Conservation (phyloP, 176 grass and related monocot species). For the Pontederia crassipes region DNA sequence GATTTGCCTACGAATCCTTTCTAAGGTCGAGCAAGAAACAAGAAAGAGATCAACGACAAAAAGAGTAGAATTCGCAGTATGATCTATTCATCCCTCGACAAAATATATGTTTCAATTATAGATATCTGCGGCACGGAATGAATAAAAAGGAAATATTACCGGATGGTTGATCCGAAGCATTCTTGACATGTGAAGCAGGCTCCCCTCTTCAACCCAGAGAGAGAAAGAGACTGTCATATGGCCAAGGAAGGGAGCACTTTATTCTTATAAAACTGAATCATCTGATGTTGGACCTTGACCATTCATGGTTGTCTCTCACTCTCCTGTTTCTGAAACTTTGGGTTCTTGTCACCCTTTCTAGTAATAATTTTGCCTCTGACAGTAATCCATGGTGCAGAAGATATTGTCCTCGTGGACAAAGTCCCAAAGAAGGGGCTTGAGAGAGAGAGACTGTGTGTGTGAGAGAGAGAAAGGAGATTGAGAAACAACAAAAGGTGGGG, state of each 20-base stretch:
- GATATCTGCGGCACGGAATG: no score
- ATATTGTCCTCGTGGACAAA: not conserved
- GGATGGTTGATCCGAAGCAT: no score
- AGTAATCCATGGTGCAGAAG: constrained; percentile 6
- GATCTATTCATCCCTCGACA: no score
- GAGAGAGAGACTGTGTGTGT: not conserved
- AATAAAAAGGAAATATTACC: no score
- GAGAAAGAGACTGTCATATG: not conserved
- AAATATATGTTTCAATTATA: no score
- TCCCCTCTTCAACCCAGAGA: no score
- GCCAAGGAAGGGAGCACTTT: not conserved
- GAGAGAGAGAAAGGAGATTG: not conserved
- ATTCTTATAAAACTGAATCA: not conserved
- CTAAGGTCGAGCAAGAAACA: no score
- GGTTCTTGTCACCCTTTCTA: not conserved
- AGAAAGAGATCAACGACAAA: no score
- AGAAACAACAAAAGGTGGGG: constrained; percentile 8
- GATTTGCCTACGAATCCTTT: no score
- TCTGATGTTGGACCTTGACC: constrained; percentile 29
- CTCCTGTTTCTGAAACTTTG: not conserved
- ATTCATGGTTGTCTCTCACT: constrained; percentile 14
- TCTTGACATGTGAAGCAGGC: no score
- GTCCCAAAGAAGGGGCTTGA: not conserved
- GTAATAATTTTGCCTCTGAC: constrained; percentile 11
- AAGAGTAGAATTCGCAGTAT: no score